Percentiles rank a stretch among this genome's conserved stretches.
These are phyloP conservation scores for Lomentospora prolificans DNA, from an alignment of 2,329 filamentous ascomycete genomes.

Conservation along the genomic window DNA sequence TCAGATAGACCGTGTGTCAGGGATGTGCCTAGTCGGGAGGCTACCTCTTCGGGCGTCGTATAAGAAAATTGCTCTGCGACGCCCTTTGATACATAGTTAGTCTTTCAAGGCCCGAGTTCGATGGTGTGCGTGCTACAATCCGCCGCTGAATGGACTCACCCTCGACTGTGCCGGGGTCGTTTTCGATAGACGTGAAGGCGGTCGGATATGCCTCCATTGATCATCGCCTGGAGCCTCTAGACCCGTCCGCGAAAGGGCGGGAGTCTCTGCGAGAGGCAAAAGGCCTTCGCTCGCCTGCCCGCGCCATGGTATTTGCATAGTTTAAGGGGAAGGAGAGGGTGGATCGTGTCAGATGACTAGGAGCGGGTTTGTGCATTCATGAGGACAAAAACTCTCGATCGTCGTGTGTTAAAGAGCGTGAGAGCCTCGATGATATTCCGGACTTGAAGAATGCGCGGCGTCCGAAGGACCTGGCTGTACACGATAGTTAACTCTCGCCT, in stretches of 20 bases:
- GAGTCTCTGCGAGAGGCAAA: constrained; percentile 6
- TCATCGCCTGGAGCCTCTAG: constrained; percentile 16
- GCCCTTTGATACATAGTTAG: constrained; percentile 16
- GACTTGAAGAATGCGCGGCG: too few species aligned
- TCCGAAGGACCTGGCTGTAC: too few species aligned
- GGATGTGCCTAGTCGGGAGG: constrained; percentile 71
- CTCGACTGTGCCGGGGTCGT: constrained; percentile 47
- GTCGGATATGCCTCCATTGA: constrained; percentile 17
- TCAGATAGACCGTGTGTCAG: constrained; percentile 71
- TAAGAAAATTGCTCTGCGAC: constrained; percentile 52
- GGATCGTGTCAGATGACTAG: not conserved
- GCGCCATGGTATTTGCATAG: constrained; percentile 9
- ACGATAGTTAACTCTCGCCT: too few species aligned
- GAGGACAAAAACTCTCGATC: not conserved
- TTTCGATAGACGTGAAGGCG: constrained; percentile 27
- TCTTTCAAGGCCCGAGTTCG: too few species aligned
- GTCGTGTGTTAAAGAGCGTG: not conserved
- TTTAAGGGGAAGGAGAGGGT: not conserved
- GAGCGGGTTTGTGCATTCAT: not conserved
- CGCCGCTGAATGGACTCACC: constrained; percentile 28
- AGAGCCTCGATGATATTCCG: not conserved
- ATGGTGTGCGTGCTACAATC: too few species aligned
- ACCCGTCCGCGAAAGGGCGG: constrained; percentile 10
- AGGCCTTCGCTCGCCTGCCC: constrained; percentile 7
- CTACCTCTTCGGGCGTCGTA: constrained; percentile 70